A percentile compares a stretch with the other conserved stretches of the same genome.
Evolutionary conservation across 2,329 filamentous ascomycete species (phyloP).

Genomic region (Rhynchosporium graminicola): DNA sequence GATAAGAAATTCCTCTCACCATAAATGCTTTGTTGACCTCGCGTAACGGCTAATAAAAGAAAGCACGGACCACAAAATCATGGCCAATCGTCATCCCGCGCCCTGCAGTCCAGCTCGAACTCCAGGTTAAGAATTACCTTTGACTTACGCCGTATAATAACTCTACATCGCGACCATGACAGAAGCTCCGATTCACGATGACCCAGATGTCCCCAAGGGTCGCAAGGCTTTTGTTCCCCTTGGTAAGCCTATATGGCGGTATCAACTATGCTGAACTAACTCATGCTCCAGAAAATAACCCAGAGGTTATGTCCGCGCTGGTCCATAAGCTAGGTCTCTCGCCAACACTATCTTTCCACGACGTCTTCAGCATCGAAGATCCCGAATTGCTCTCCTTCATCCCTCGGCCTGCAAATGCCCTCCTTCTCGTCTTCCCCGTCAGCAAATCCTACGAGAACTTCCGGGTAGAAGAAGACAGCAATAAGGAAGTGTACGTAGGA

Average conservation of each 20-base stretch:
- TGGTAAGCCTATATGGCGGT: slow-evolving; percentile 27
- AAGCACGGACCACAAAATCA: too few relatives aligned
- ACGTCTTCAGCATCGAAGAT: slow-evolving; percentile 91
- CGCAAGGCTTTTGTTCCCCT: slow-evolving; percentile 40
- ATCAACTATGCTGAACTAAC: background rate
- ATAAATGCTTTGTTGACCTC: too few relatives aligned
- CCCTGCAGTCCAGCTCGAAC: too few relatives aligned
- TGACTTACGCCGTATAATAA: background rate
- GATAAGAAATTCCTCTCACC: too few relatives aligned
- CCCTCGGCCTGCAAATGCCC: slow-evolving; percentile 82
- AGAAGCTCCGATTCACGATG: slow-evolving; percentile 24
- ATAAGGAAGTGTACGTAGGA: slow-evolving; percentile 63
- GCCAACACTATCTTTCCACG: slow-evolving; percentile 74
- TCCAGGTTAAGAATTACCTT: too few relatives aligned
- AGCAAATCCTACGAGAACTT: slow-evolving; percentile 78
- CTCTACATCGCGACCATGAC: slow-evolving; percentile 16
- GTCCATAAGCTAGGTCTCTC: slow-evolving; percentile 84
- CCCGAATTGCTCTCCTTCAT: slow-evolving; percentile 84
- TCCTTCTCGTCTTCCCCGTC: slow-evolving; percentile 92
- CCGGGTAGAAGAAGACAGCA: slow-evolving; percentile 72
- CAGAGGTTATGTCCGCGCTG: slow-evolving; percentile 82
- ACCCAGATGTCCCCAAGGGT: slow-evolving; percentile 38
- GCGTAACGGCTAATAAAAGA: too few relatives aligned
- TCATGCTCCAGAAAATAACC: slow-evolving; percentile 66
- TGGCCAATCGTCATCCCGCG: too few relatives aligned